Conservation (phyloP, 148 eudicot species). For the Rhododendron molle region DNA sequence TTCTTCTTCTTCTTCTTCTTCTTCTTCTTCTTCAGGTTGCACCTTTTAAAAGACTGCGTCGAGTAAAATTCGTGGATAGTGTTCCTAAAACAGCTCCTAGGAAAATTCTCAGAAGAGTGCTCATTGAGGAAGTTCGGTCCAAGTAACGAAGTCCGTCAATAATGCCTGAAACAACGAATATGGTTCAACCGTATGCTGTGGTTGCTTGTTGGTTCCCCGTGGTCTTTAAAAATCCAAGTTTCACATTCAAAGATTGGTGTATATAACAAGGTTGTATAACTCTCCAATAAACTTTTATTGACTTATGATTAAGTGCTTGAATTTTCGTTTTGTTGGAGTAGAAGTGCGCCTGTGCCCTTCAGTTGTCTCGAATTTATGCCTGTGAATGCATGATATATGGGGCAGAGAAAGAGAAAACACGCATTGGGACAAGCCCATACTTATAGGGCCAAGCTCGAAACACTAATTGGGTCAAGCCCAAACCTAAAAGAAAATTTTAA, state of each 20-base stretch:
- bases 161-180: not conserved
- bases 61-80: constrained; percentile 38
- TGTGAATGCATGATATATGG: too few species aligned
- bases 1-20: not conserved
- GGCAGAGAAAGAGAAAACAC: not conserved
- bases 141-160: constrained; percentile 26
- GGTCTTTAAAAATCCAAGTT: not conserved
- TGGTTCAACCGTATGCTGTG: not conserved
- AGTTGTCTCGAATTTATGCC: too few species aligned
- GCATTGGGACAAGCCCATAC: too few species aligned
- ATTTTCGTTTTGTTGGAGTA: too few species aligned
- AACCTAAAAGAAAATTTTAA: too few species aligned
- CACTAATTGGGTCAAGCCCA: too few species aligned
- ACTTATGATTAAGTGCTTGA: too few species aligned
- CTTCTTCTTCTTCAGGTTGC: constrained; percentile 49
- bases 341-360: not conserved
- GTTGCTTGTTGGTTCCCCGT: not conserved
- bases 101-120: constrained; percentile 59
- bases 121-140: constrained; percentile 34
- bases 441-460: too few species aligned
- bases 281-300: too few species aligned
- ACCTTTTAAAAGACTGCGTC: constrained; percentile 55
- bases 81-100: constrained; percentile 60
- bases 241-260: too few species aligned
- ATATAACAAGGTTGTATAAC: too few species aligned